A percentile compares a stretch with the other conserved stretches of the same genome.
Conservation (phyloP, 257 asterid genomes). For the Cruciata laevipes region DNA sequence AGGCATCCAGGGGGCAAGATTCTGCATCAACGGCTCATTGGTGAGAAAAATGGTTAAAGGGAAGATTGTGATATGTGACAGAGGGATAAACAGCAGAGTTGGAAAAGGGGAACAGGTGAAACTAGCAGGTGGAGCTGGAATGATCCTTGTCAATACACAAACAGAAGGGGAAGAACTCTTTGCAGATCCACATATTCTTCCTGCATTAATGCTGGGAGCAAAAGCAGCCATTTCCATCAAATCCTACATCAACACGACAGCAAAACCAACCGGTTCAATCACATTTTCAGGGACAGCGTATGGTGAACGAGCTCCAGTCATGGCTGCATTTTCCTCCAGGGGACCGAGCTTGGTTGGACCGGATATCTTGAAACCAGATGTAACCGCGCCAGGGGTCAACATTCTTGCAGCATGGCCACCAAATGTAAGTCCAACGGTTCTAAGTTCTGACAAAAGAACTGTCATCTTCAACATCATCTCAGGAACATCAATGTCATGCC, state of each 20-base stretch:
- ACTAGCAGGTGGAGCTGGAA: slow-evolving; percentile 59
- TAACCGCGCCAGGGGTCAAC: slow-evolving; percentile 75
- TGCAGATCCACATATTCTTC: slow-evolving; percentile 63
- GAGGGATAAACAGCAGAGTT: slow-evolving; percentile 49
- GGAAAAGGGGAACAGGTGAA: slow-evolving; percentile 62
- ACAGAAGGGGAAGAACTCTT: slow-evolving; percentile 52
- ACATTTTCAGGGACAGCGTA: slow-evolving; percentile 39
- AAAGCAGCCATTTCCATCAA: slow-evolving; percentile 33
- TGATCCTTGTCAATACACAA: slow-evolving; percentile 46
- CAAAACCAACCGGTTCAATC: slow-evolving; percentile 39
- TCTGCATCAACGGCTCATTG: slow-evolving; percentile 45
- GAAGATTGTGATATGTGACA: slow-evolving; percentile 62
- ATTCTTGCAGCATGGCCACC: slow-evolving; percentile 82
- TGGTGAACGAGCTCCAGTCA: slow-evolving; percentile 47
- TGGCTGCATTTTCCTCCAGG: slow-evolving; percentile 77
- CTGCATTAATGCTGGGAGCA: slow-evolving; percentile 51
- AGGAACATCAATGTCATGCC: slow-evolving; percentile 86
- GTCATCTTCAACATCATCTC: slow-evolving; percentile 51
- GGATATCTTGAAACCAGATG: slow-evolving; percentile 58
- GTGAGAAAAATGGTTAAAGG: slow-evolving; percentile 39
- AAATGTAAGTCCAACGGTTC: slow-evolving; percentile 46
- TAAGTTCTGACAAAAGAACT: slow-evolving; percentile 44
- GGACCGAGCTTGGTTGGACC: slow-evolving; percentile 56
- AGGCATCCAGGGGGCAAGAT: slow-evolving; percentile 32
- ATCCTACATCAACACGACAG: slow-evolving; percentile 28